A percentile compares a stretch with the other conserved stretches of the same genome.
Evolutionary conservation across 306 rosid species (phyloP).

Genomic region (Delonix regia): DNA sequence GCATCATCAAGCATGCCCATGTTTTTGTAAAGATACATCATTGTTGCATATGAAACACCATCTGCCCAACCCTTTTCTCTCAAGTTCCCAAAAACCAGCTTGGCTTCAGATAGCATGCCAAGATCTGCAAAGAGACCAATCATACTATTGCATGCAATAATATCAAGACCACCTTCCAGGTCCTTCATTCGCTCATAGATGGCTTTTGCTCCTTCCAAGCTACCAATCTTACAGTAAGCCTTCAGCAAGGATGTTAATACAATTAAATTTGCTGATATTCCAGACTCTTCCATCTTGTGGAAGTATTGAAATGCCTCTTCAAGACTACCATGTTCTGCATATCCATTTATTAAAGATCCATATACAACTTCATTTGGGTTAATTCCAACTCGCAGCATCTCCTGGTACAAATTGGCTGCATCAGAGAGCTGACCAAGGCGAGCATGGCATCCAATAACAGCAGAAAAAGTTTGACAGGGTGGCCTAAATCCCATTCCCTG

Average conservation of each 20-base stretch:
- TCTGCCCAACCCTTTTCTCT: conserved; percentile 62
- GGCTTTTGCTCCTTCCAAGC: conserved; percentile 65
- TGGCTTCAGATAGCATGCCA: conserved; percentile 84
- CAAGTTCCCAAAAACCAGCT: conserved; percentile 61
- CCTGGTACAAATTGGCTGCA: conserved; percentile 60
- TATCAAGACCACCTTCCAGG: conserved; percentile 68
- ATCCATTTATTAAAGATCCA: conserved; percentile 87
- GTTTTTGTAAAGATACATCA: conserved; percentile 78
- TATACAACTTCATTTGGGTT: conserved; percentile 77
- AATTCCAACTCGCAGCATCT: conserved; percentile 61
- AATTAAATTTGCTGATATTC: conserved; percentile 64
- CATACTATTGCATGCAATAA: conserved; percentile 80
- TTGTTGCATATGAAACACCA: conserved; percentile 66
- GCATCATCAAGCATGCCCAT: conserved; percentile 75
- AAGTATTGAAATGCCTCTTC: conserved; percentile 71
- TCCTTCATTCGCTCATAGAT: conserved; percentile 63
- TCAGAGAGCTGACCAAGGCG: conserved; percentile 76
- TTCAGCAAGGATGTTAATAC: conserved; percentile 77
- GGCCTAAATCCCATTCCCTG: conserved; percentile 69
- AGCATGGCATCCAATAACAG: conserved; percentile 72
- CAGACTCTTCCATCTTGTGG: conserved; percentile 67
- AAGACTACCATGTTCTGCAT: conserved; percentile 76
- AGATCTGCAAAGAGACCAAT: conserved; percentile 68
- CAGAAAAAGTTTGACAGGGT: conserved; percentile 67
- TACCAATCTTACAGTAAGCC: conserved; percentile 72